Percentiles rank a stretch among this genome's conserved stretches.
Conservation (phyloP, 768 basidiomycete species). For the Artomyces pyxidatus region DNA sequence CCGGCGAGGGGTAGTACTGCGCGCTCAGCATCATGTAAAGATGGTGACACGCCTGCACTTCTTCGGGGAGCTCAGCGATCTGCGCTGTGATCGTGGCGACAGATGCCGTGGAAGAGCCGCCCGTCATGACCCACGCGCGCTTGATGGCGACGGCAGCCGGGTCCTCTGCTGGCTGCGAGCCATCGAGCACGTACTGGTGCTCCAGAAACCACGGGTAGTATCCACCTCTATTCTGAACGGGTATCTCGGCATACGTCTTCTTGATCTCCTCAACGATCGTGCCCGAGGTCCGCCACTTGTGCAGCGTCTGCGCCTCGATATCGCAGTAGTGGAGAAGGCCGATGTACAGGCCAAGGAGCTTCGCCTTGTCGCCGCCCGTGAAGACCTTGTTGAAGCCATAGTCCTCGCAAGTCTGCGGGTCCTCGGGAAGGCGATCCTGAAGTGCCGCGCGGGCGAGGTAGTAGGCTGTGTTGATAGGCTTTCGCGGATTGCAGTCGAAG, state of each 20-base stretch:
- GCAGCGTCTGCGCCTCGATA: background rate
- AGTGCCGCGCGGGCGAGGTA: background rate
- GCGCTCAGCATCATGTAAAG: background rate
- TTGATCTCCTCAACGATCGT: background rate
- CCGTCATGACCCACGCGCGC: background rate
- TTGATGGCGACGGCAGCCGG: background rate
- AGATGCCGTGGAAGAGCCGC: background rate
- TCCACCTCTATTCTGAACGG: background rate
- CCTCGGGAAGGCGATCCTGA: background rate
- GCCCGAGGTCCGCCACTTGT: background rate
- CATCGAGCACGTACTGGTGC: background rate
- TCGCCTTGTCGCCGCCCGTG: background rate
- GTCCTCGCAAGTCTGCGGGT: background rate
- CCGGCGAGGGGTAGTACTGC: background rate
- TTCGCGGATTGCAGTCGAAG: background rate
- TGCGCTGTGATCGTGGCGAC: background rate
- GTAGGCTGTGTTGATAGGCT: background rate
- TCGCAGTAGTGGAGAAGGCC: background rate
- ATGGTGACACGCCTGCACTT: background rate
- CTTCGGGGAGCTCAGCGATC: background rate
- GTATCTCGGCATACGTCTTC: background rate
- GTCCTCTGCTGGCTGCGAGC: background rate
- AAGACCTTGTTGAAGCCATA: background rate
- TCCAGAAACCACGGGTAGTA: background rate
- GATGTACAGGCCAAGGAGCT: background rate